Conservation (phyloP, 2,329 filamentous ascomycete species). For the Orbilia brochopaga region DNA sequence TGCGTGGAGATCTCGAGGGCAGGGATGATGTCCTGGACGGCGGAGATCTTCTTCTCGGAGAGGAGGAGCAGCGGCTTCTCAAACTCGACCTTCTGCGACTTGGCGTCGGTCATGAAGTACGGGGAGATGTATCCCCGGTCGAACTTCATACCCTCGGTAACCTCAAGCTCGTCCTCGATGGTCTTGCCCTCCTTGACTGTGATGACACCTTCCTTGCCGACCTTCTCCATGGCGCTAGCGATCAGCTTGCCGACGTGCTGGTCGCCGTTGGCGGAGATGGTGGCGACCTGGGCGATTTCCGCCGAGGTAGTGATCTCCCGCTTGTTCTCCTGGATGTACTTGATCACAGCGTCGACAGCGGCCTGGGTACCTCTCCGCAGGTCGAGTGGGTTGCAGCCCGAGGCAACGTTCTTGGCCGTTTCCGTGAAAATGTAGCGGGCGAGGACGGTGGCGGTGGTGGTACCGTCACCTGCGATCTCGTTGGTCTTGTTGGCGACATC, state of each 20-base stretch:
- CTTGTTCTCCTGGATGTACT: slow-evolving; percentile 95
- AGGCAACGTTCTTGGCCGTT: slow-evolving; percentile 99
- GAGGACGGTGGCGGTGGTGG: slow-evolving; percentile 95
- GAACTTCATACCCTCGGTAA: slow-evolving; percentile 99
- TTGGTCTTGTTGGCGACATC: slow-evolving; percentile 99
- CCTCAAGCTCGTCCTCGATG: slow-evolving; percentile 93
- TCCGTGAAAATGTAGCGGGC: slow-evolving; percentile 98
- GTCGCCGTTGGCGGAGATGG: slow-evolving; percentile 97
- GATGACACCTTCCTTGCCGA: slow-evolving; percentile 99
- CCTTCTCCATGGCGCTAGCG: slow-evolving; percentile 99
- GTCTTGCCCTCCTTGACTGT: slow-evolving; percentile 99
- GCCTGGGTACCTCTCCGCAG: slow-evolving; percentile 95
- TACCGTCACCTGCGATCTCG: slow-evolving; percentile 97
- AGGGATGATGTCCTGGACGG: slow-evolving; percentile 97
- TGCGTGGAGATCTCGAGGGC: slow-evolving; percentile 97
- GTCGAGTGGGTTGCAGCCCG: slow-evolving; percentile 99
- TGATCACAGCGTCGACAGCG: slow-evolving; percentile 90
- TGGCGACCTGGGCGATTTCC: slow-evolving; percentile 97
- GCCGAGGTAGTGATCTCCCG: slow-evolving; percentile 96
- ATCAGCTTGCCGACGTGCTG: slow-evolving; percentile 93
- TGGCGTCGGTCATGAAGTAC: slow-evolving; percentile 99
- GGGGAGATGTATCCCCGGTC: slow-evolving; percentile 98
- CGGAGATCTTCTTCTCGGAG: slow-evolving; percentile 99
- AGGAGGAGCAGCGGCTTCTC: slow-evolving; percentile 99
- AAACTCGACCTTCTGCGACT: slow-evolving; percentile 98